Evolutionary conservation across 2,329 filamentous ascomycete species (phyloP), one percentile per base, ranked within the genome.

Genomic region (Raffaelea deltoideospora): DNA sequence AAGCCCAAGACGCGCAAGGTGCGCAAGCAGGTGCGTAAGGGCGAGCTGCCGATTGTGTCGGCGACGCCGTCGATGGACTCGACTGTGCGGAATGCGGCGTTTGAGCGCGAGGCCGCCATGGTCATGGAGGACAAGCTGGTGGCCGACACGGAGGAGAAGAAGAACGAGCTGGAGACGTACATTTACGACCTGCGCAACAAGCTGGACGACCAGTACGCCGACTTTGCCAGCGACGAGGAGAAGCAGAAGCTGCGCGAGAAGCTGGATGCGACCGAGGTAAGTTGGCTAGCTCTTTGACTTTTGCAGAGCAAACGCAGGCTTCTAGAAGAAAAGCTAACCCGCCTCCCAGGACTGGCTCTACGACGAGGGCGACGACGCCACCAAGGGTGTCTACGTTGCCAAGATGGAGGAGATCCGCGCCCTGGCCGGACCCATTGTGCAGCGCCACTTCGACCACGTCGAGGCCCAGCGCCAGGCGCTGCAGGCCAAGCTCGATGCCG

Each of bases 11-110:
- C 76, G 37, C 80, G 88, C 56, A 96, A 95, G 68, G 84, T 98
- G 49, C 96, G 95, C 81, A 98, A 96, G 75, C 88, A 96, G 65
- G 82, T 95, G 47, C 83, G 88, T 61, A 96, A 95, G 71, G 90
- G 90, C 47, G 88, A 96, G 48, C 70, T 98, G 38, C 84, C 87
- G 43, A 79, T 98, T 47, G 76, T 82, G 40, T 72, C 82, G 42
- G 87, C 79, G 46, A 94, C 86, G 33, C 73, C 80, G 34, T 80
- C 85, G 27, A 69, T 95, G 39, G 86, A 94, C 43, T 58, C 72
- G 34, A 49, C 67, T 14, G 55, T 65, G 53, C 88, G 82, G 68
- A 64, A 76, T 43, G 53, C 65, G n/a, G 66, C 77, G 46, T 61
- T 69, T 35, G 90, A 98, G 71, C 78, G 79, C 58, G 90, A 98